Evolutionary conservation across 2,329 filamentous ascomycete species (phyloP), one percentile per base, ranked within the genome.

Genomic region (Venturiaceae sp.): DNA sequence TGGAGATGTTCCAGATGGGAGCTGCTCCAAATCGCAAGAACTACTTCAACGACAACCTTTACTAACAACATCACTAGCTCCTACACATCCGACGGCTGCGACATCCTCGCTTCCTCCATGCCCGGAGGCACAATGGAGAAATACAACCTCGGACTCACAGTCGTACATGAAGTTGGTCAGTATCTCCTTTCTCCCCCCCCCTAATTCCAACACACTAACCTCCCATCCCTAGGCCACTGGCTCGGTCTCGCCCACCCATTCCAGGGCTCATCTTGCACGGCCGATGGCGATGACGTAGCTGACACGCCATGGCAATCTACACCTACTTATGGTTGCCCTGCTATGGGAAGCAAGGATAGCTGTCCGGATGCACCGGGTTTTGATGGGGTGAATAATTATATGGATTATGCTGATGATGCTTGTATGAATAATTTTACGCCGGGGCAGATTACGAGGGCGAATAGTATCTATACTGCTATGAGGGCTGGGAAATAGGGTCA

Each of bases 1-100:
- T n/a, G n/a, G n/a, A n/a, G n/a, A n/a, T n/a, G n/a, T n/a, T n/a
- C n/a, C n/a, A n/a, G n/a, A n/a, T n/a, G n/a, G n/a, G n/a, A n/a
- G n/a, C n/a, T n/a, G n/a, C n/a, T n/a, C n/a, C n/a, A n/a, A n/a
- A n/a, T n/a, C n/a, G n/a, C n/a, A n/a, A n/a, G n/a, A n/a, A n/a
- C n/a, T n/a, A n/a, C n/a, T n/a, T n/a, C n/a, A n/a, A n/a, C n/a
- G n/a, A n/a, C n/a, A n/a, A n/a, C n/a, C n/a, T n/a, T n/a, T n/a
- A n/a, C n/a, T n/a, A n/a, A n/a, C n/a, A n/a, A n/a, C n/a, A n/a
- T n/a, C n/a, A n/a, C n/a, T n/a, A n/a, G n/a, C n/a, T n/a, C n/a
- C n/a, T n/a, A n/a, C n/a, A n/a, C n/a, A n/a, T n/a, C n/a, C n/a
- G 79, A 82, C 64, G 79, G 79, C 47, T 81, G 79, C 67, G 79